Evolutionary conservation across 2,329 filamentous ascomycete species (phyloP), one percentile per base, ranked within the genome.

Genomic region (Xylariaceae sp.): DNA sequence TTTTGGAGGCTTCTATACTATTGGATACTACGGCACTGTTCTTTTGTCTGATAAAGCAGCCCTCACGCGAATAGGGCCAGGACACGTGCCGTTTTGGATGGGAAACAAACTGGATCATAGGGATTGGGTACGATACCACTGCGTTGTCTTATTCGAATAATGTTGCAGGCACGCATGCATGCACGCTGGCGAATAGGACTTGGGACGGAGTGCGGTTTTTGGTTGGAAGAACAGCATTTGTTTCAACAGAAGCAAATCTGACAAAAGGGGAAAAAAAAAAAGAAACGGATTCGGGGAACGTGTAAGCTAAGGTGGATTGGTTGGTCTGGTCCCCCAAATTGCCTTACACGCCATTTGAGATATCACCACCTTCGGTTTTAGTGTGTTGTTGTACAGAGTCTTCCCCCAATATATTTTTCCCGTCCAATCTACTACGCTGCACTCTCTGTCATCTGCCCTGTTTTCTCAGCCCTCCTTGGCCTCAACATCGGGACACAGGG

Each of bases 401-500:
- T 35, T 55, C 53, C 23, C 42, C 57, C 55, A 60, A 51, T 59
- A 58, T 57, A 58, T 45, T 30, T 56, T 15, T 56, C 34, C 55
- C 57, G 18, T 57, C 34, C 52, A 51, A 8, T 44, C 51, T 61
- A 23, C 23, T 53, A 13, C 42, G 17, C 50, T 51, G 4, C 15
- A 42, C 42, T 51, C 35, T 37, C 53, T 34, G 55, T 6, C 51
- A 55, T 8, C 55, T 48, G 15, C 53, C 44, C 18, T 10, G 10
- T 2, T n/a, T 48, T 17, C 34, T 54, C 30, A 50, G 48, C 48
- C 10, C 53, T 63, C n/a, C 44, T 64, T 15, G 64, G 56, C 55
- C 66, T 63, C 18, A 65, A 45, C 63, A 68, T 68, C n/a, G 65
- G 66, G n/a, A 64, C 63, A 35, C 66, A 67, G 34, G 65, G 67